Base-by-base conservation (phyloP, 1,284 basidiomycete genomes). In the Marasmius sp. region DNA sequence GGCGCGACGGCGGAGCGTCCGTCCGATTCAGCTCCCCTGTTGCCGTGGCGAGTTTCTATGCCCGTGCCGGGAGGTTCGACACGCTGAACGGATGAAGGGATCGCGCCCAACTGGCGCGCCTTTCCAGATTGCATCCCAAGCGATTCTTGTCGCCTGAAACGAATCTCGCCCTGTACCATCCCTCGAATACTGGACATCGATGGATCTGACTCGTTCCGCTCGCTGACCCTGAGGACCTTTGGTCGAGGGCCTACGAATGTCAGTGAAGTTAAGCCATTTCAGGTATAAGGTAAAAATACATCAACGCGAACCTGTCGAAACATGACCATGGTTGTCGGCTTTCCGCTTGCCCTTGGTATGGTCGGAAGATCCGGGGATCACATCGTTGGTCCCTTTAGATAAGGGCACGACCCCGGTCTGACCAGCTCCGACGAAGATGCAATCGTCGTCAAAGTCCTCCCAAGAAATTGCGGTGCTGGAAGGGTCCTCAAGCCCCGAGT, bases 361-460 rank as follows among this genome's bases (percentile, higher is more conserved):
- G 14, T 16, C 14, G 45, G 36, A 22, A 43, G 14, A 16, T 16
- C 20, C 34, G 22, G 36, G 27, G n/a, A 48, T 58, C 39, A 10
- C 64, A 64, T 52, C 67, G 69, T 66, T 73, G 16, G 72, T 74
- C 9, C 77, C 76, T 36, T 72, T 72, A 48, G 75, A 76, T 36
- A 69, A 66, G 9, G 67, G 59, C 22, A 68, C 62, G 16, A 63
- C 59, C 37, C 64, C 66, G 59, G 58, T 0, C 9, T 20, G 27
- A 18, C 63, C 66, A 27, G 57, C 51, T 14, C 63, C 60, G 22
- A 72, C 74, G 54, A 84, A 77, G 36, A 80, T 70, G 68, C 85
- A 85, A 37, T 84, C 83, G 22, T 79, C 68, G 58, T 79, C 76
- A 62, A 82, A 83, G 59, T 77, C 75, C 51, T 72, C 70, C 77